Base-by-base conservation (phyloP, 2,329 filamentous ascomycete species). In the Endoconidiophora polonica region DNA sequence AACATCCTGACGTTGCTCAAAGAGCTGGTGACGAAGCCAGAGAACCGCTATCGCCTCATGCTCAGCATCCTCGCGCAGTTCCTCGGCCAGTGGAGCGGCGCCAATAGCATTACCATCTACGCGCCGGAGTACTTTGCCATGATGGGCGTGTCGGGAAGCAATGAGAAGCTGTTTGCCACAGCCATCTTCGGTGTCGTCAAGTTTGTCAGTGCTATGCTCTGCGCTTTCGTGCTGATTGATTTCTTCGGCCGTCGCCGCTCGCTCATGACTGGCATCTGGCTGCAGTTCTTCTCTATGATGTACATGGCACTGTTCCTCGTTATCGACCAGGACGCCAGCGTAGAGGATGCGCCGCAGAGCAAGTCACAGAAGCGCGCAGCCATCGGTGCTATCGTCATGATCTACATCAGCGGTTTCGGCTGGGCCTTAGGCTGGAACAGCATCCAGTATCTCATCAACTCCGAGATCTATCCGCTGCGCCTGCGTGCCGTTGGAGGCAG, bases 121-220 rank as follows among this genome's bases (percentile, higher is more conserved):
- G 83, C 83, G 0, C 75, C 79, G 0, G 74, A 86, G 54, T 74
- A 87, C 48, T 88, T 90, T 62, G 70, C 68, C 6, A 71, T 87
- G 52, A 72, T 88, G 38, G 84, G 83, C 3, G 76, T 83, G 44
- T 75, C 71, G 0, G 82, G 83, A 5, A 71, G 72, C 42, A 72
- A 79, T 42, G 79, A 86, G 61, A 77, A 77, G 49, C 73, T 87
- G 0, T 76, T 87, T 37, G 75, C 83, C 12, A 87, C 81, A 0
- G 82, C 76, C 3, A 76, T 90, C 46, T 86, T 88, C 49, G 83
- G 83, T 41, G 73, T 86, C 47, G 70, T 86, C 57, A 88, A 88
- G 59, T 74, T 88, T 49, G 60, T 75, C 5, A 72, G 79, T 0
- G 76, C 81, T 12, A 60, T 87, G 29, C 56, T 76, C 38, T 88